A percentile compares a stretch with the other conserved stretches of the same genome.
phyloP scores from a whole-genome alignment of 345 rosid species.

The Eucalyptus sp. region DNA sequence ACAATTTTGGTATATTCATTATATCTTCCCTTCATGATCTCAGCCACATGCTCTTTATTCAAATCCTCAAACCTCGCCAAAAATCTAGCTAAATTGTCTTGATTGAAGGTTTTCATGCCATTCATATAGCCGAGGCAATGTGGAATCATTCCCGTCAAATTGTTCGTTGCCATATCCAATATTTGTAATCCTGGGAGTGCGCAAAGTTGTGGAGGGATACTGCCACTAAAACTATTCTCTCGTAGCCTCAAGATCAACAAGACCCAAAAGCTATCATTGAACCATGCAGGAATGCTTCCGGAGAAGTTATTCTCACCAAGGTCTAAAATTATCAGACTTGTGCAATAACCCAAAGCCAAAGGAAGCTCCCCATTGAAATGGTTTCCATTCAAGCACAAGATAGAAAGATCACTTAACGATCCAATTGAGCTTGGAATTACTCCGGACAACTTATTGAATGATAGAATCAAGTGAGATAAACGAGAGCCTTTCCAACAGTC shows the following conservation, averaged over 20 bases:
- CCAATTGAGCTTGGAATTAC: neutral
- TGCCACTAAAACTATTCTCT: constrained; percentile 1
- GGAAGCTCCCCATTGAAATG: neutral
- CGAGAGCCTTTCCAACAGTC: neutral
- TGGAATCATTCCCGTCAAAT: neutral
- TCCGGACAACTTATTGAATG: neutral
- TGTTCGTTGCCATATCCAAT: neutral
- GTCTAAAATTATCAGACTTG: neutral
- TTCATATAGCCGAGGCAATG: neutral
- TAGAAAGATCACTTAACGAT: neutral
- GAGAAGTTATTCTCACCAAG: neutral
- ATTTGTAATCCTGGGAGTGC: neutral
- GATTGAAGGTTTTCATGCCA: neutral
- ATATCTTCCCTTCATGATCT: neutral
- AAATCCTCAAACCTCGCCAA: neutral
- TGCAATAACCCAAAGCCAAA: neutral
- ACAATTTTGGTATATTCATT: neutral
- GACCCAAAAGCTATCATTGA: neutral
- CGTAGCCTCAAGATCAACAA: neutral
- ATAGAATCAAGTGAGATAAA: neutral
- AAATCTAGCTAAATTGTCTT: neutral
- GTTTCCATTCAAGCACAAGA: neutral
- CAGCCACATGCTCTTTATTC: neutral
- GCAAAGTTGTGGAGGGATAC: constrained; percentile 5
- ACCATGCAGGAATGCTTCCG: neutral